A percentile compares a stretch with the other conserved stretches of the same genome.
Evolutionary conservation across 768 basidiomycete species (phyloP).

Genomic region (Neoboletus brunneissimus): DNA sequence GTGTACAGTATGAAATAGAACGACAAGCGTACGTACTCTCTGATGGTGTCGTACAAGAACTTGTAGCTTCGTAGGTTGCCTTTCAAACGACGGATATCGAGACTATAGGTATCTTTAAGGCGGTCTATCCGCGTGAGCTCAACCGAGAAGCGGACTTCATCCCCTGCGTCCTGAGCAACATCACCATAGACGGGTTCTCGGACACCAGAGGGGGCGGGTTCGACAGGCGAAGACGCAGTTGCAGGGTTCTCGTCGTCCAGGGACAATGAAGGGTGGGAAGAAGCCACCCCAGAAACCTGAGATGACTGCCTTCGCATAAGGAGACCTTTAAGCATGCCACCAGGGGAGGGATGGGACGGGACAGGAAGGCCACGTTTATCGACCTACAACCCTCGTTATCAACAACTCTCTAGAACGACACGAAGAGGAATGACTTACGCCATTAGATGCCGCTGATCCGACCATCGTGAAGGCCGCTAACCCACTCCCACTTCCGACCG

Average conservation of each 20-base stretch:
- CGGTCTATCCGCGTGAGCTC: slow-evolving; percentile 90
- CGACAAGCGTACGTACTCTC: slow-evolving; percentile 59
- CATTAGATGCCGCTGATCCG: slow-evolving; percentile 81
- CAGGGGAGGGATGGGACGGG: slow-evolving; percentile 70
- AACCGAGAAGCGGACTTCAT: slow-evolving; percentile 95
- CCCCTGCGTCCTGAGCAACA: slow-evolving; percentile 75
- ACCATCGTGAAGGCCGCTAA: slow-evolving; percentile 75
- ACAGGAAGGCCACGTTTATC: slow-evolving; percentile 87
- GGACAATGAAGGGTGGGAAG: slow-evolving; percentile 46
- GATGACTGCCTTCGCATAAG: slow-evolving; percentile 90
- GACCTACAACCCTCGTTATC: slow-evolving; percentile 46
- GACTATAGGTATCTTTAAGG: slow-evolving; percentile 84
- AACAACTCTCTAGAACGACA: slow-evolving; percentile 3
- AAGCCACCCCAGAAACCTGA: slow-evolving; percentile 51
- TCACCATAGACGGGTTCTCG: slow-evolving; percentile 77
- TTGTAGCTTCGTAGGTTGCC: slow-evolving; percentile 93
- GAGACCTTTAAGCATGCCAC: slow-evolving; percentile 81
- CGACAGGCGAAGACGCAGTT: slow-evolving; percentile 30
- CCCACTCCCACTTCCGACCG: slow-evolving; percentile 39
- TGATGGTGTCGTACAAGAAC: slow-evolving; percentile 83
- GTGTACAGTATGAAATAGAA: slow-evolving; percentile 6
- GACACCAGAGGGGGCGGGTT: slow-evolving; percentile 35
- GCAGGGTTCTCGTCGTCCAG: slow-evolving; percentile 42
- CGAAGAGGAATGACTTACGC: slow-evolving; percentile 51
- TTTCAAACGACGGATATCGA: slow-evolving; percentile 90